Evolutionary conservation across 371 early-diverging fungal species (phyloP), one percentile per base, ranked within the genome.

Genomic region (Mortierella polycephala): DNA sequence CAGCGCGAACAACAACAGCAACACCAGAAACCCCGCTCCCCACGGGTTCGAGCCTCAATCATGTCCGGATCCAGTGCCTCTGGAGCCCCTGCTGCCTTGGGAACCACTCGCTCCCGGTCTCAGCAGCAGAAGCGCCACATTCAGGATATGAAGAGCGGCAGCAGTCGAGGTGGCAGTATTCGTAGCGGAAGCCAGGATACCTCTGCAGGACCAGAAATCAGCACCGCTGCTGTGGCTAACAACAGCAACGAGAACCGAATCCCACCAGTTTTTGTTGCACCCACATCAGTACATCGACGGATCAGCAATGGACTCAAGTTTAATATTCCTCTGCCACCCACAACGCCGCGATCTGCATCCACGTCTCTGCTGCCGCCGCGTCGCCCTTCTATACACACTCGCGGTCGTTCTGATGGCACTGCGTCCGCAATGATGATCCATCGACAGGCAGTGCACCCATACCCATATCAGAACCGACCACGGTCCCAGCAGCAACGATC

Each of bases 161-260:
- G 60, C 16, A 46, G 64, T 21, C 9, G 40, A 4, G 30, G 40
- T 37, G 56, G 56, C 51, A 51, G 51, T 7, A 52, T 41, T 47
- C 62, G 61, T 41, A 40, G 49, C 18, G 61, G 55, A 23, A 51
- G 44, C 1, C 16, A 23, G 47, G 41, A 64, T 37, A 55, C 7
- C 18, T 30, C n/a, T 51, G 61, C 16, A 40, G 55, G 37, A 18
- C 61, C 5, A 13, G 71, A 71, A 46, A 71, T 46, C 21, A 69
- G 69, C 57, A 74, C 69, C 6, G 63, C 46, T 2, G 74, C 69
- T 49, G 65, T 74, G 30, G 74, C 69, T 37, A 64, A 74, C n/a
- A 57, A 69, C 49, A 74, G 74, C 30, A 53, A 53, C 20, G 69
- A 60, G 16, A 63, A 58, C 23, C 53, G 20, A 13, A 30, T 30